Conservation (phyloP, 192 early-diverging fungal genomes). For the Gigaspora rosea region DNA sequence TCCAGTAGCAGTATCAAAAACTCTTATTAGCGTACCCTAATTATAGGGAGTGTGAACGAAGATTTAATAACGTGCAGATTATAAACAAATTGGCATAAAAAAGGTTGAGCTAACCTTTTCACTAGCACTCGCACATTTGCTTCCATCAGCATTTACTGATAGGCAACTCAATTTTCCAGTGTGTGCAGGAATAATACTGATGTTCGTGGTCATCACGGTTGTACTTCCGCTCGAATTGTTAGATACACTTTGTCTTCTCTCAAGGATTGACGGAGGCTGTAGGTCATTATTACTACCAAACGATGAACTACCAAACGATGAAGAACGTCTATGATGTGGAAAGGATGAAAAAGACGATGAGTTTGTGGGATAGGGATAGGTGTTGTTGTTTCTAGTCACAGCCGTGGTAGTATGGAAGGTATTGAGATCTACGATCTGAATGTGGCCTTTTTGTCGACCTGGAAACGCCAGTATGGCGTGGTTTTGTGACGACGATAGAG, state of each 20-base stretch:
- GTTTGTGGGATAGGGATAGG: background rate
- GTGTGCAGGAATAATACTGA: slow-evolving; percentile 84
- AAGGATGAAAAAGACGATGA: background rate
- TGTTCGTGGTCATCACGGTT: slow-evolving; percentile 53
- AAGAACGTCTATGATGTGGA: slow-evolving; percentile 27
- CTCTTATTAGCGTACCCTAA: slow-evolving; percentile 84
- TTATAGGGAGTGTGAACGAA: too few relatives aligned
- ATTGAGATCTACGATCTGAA: slow-evolving; percentile 82
- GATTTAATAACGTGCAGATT: too few relatives aligned
- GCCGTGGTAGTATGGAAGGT: slow-evolving; percentile 48
- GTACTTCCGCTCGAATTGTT: slow-evolving; percentile 41
- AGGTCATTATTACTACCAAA: slow-evolving; percentile 35
- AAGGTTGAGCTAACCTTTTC: slow-evolving; percentile 53
- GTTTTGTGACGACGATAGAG: slow-evolving; percentile 63
- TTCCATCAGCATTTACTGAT: slow-evolving; percentile 74
- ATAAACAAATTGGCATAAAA: background rate
- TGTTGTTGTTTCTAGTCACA: slow-evolving; percentile 18
- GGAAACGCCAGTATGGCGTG: slow-evolving; percentile 83
- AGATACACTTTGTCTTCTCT: slow-evolving; percentile 21
- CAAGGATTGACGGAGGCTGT: slow-evolving; percentile 39
- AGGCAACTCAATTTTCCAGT: slow-evolving; percentile 74
- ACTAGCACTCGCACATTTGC: slow-evolving; percentile 81
- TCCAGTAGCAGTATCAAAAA: slow-evolving; percentile 78
- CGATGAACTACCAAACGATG: slow-evolving; percentile 29
- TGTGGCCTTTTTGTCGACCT: slow-evolving; percentile 78